Percentiles rank a stretch among this genome's conserved stretches.
Evolutionary conservation across 2,329 filamentous ascomycete genomes (phyloP).

Genomic region (Colletotrichum trifolii): DNA sequence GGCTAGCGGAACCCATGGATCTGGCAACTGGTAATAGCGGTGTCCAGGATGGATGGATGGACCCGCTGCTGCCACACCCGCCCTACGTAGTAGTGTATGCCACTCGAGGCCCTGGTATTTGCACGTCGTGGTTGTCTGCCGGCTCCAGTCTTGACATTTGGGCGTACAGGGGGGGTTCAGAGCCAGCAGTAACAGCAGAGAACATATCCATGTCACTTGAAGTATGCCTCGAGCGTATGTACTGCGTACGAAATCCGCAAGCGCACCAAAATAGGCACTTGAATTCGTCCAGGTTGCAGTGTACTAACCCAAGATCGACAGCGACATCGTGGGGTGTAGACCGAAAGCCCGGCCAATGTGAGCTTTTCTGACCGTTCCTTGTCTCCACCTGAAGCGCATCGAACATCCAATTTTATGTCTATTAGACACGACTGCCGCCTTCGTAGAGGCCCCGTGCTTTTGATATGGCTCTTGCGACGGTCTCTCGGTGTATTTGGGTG

Average conservation of each 20-base stretch:
- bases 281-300: constrained; percentile 16
- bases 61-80: constrained; percentile 33
- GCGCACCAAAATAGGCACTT: constrained; percentile 24
- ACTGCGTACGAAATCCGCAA: constrained; percentile 24
- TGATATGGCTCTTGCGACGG: constrained; percentile 28
- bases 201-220: constrained; percentile 36
- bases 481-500: constrained; percentile 11
- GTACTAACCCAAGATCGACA: constrained; percentile 45
- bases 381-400: constrained; percentile 44
- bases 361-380: constrained; percentile 40
- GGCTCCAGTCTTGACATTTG: constrained; percentile 29
- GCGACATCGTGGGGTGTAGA: constrained; percentile 48
- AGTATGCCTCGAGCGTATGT: constrained; percentile 20
- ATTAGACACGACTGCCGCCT: constrained; percentile 42
- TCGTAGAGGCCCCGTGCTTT: constrained; percentile 26
- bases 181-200: constrained; percentile 29
- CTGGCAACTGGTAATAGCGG: constrained; percentile 36
- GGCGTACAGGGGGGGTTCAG: constrained; percentile 27
- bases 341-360: constrained; percentile 43
- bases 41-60: constrained; percentile 32
- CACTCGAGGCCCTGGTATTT: constrained; percentile 30
- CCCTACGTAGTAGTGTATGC: constrained; percentile 9
- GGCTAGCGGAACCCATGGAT: constrained; percentile 28
- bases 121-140: constrained; percentile 33
- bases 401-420: constrained; percentile 45